These are phyloP conservation scores for Diaporthe citri DNA, from an alignment of 2,329 filamentous ascomycete species.

Conservation along the genomic window DNA sequence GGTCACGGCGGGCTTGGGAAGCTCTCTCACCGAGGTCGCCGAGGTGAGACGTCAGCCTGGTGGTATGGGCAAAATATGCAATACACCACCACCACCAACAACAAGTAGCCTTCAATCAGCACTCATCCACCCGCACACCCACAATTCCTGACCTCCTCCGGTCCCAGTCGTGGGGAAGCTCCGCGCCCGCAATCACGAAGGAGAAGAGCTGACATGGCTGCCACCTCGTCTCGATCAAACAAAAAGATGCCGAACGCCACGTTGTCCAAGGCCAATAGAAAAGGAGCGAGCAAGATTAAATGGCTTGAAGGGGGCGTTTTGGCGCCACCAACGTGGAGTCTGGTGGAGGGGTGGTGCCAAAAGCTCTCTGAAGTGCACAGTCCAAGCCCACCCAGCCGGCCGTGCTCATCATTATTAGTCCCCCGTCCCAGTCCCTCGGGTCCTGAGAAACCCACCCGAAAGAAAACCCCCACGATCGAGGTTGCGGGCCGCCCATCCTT, in stretches of 20 bases:
- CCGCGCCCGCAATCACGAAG: neutral
- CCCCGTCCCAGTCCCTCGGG: conserved; percentile 21
- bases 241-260: neutral
- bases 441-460: neutral
- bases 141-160: neutral
- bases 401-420: neutral
- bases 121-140: neutral
- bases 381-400: neutral
- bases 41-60: neutral
- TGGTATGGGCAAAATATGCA: neutral
- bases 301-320: neutral
- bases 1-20: neutral
- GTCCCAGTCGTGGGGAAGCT: conserved; percentile 12
- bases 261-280: neutral
- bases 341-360: neutral
- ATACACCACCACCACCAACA: neutral
- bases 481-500: conserved; percentile 7
- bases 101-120: neutral
- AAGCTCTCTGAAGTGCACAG: neutral
- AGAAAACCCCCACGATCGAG: conserved; percentile 5
- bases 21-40: too few relatives aligned
- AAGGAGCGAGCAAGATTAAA: neutral
- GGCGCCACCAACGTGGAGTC: neutral
- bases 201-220: conserved; percentile 1
- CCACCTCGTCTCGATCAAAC: neutral